phyloP scores from a whole-genome alignment of 2,329 filamentous ascomycete species.

The Colletotrichum musicola region DNA sequence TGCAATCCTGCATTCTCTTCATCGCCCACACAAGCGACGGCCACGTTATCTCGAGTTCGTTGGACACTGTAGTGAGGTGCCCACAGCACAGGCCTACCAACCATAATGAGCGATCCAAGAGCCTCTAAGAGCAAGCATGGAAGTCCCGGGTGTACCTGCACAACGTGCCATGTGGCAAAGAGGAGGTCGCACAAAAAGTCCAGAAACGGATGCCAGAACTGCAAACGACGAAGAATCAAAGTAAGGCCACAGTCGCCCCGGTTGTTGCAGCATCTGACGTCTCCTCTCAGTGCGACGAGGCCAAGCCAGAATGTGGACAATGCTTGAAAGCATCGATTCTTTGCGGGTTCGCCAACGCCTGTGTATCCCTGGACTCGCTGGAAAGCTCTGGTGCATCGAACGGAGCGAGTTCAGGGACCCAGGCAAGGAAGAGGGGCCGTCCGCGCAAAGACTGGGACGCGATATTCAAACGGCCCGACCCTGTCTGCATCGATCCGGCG shows the following conservation, averaged over 20 bases:
- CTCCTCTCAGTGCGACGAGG: slow-evolving; percentile 22
- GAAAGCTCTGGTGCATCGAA: not conserved
- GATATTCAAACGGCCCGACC: not conserved
- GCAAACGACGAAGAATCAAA: slow-evolving; percentile 43
- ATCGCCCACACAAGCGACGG: no score
- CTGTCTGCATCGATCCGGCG: not conserved
- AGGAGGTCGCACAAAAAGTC: slow-evolving; percentile 40
- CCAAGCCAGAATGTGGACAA: slow-evolving; percentile 21
- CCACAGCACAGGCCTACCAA: not conserved
- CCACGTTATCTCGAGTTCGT: no score
- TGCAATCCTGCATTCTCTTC: no score
- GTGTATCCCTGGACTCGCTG: not conserved
- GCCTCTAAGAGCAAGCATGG: slow-evolving; percentile 4
- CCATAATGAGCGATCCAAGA: slow-evolving; percentile 1
- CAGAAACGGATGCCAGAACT: slow-evolving; percentile 42
- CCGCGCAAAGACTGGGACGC: slow-evolving; percentile 13
- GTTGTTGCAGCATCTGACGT: not conserved
- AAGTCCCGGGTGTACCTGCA: slow-evolving; percentile 18
- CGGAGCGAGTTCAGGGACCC: not conserved
- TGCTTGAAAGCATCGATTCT: slow-evolving; percentile 19
- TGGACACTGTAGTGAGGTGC: no score
- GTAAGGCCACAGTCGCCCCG: not conserved
- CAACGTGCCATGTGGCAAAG: slow-evolving; percentile 28
- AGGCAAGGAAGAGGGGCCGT: not conserved
- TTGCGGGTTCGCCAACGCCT: slow-evolving; percentile 10